Percentiles rank a stretch among this genome's conserved stretches.
Evolutionary conservation across 179 eudicot genomes (phyloP).

Genomic region (Nepenthes alata): DNA sequence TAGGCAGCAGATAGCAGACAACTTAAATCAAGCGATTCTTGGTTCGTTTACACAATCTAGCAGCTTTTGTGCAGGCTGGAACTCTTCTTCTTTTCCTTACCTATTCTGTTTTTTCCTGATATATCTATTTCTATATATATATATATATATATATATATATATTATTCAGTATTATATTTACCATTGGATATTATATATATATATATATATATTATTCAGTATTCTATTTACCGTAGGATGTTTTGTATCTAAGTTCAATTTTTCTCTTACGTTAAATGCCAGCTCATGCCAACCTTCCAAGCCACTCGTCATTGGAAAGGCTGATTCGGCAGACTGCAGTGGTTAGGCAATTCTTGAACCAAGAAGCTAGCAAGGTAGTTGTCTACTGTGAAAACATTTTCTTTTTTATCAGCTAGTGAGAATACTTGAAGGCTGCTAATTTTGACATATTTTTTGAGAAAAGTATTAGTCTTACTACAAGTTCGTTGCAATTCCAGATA

Average conservation of each 20-base stretch:
- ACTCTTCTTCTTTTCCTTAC: background rate
- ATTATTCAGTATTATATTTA: background rate
- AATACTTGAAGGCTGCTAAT: background rate
- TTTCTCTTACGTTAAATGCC: constrained; percentile 5
- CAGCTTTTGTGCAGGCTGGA: background rate
- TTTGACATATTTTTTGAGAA: background rate
- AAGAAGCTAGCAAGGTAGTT: constrained; percentile 64
- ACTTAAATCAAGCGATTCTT: constrained; percentile 67
- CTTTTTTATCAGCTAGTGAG: background rate
- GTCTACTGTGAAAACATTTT: background rate
- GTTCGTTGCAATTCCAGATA: no score
- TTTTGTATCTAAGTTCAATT: background rate
- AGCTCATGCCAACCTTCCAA: constrained; percentile 58
- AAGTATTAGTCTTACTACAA: background rate
- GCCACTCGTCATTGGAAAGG: constrained; percentile 68
- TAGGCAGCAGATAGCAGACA: constrained; percentile 62
- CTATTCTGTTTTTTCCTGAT: background rate
- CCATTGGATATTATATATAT: no score
- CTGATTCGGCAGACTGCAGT: constrained; percentile 64
- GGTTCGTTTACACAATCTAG: constrained; percentile 28
- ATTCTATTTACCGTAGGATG: background rate
- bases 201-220: no score
- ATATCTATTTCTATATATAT: no score
- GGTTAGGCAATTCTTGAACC: constrained; percentile 58
- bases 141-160: no score